phyloP scores from a whole-genome alignment of 2,329 filamentous ascomycete species.

The Zalaria obscura region DNA sequence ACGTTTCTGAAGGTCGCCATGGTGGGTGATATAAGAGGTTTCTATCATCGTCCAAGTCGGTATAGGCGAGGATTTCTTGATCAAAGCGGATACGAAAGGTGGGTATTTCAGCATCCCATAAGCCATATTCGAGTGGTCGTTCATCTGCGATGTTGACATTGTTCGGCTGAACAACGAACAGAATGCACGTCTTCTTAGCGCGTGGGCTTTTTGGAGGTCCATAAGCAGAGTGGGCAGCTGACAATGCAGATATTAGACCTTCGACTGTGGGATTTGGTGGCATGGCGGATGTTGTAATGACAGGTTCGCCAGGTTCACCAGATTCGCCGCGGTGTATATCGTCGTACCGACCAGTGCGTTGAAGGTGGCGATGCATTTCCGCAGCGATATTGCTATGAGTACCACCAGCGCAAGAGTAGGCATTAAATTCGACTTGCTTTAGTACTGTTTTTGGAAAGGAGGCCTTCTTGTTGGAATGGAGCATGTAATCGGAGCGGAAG shows the following conservation, averaged over 20 bases:
- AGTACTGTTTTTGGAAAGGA: constrained; percentile 9
- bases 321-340: too few species aligned
- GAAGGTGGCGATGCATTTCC: constrained; percentile 25
- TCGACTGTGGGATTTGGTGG: neutral
- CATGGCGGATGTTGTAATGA: neutral
- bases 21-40: constrained; percentile 24
- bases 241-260: constrained; percentile 11
- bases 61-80: constrained; percentile 17
- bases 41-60: constrained; percentile 14
- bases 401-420: constrained; percentile 27
- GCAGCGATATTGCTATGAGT: constrained; percentile 25
- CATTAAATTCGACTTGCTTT: constrained; percentile 34
- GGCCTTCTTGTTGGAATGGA: constrained; percentile 13
- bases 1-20: constrained; percentile 1
- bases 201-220: constrained; percentile 8
- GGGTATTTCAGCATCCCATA: constrained; percentile 22
- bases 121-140: constrained; percentile 29
- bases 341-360: too few species aligned
- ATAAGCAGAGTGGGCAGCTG: constrained; percentile 21
- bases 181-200: constrained; percentile 16
- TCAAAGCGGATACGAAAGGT: constrained; percentile 23
- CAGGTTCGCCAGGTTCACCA: neutral
- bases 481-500: constrained; percentile 33
- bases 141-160: constrained; percentile 34
- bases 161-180: constrained; percentile 29